Percentiles rank a stretch among this genome's conserved stretches.
phyloP scores from a whole-genome alignment of 148 eudicot genomes.

The Camellia granthamiana region DNA sequence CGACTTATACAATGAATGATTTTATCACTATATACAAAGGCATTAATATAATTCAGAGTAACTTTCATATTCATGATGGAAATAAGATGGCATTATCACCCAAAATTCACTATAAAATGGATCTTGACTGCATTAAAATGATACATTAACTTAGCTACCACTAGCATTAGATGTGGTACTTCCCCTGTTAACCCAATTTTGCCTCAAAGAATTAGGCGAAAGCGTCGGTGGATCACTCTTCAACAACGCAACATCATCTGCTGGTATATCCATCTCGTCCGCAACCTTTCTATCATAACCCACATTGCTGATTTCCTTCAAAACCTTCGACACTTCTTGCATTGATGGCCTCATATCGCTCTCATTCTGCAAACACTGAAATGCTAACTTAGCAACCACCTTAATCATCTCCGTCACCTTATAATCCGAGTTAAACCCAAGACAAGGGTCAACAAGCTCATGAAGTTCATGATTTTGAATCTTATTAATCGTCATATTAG shows the following conservation, averaged over 20 bases:
- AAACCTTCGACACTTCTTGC: slow-evolving; percentile 26
- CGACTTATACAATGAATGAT: no score
- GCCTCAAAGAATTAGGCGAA: not conserved
- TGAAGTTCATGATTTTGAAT: not conserved
- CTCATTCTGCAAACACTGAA: slow-evolving; percentile 33
- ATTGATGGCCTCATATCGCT: slow-evolving; percentile 36
- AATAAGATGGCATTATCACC: no score
- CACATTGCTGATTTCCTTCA: slow-evolving; percentile 15
- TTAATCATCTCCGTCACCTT: slow-evolving; percentile 22
- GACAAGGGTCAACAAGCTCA: slow-evolving; percentile 36
- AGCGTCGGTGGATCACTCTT: not conserved
- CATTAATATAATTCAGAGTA: no score
- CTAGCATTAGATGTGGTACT: not conserved
- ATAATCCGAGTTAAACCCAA: slow-evolving; percentile 22
- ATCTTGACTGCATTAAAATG: no score
- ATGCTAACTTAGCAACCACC: slow-evolving; percentile 32
- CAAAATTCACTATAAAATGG: no score
- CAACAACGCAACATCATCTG: slow-evolving; percentile 11
- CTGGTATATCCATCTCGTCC: not conserved
- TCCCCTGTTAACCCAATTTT: no score
- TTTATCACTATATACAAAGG: no score
- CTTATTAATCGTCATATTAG: no score
- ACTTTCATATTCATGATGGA: no score
- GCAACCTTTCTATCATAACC: not conserved
- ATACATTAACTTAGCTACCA: not conserved